Conservation (phyloP, 2,329 filamentous ascomycete species). For the Atkinsonella hypoxylon region DNA sequence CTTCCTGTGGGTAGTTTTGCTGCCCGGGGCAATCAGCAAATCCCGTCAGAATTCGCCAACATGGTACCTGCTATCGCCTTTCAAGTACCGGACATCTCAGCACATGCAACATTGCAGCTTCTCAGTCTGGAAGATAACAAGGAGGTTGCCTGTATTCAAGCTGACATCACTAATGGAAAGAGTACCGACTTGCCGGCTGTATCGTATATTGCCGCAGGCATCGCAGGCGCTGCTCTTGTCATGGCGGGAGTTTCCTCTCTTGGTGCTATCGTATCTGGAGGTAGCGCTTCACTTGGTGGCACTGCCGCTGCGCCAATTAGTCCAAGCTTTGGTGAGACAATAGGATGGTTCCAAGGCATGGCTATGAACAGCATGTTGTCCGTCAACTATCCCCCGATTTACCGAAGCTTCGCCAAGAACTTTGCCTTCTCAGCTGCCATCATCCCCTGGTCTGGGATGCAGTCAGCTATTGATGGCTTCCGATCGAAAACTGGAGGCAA, state of each 20-base stretch:
- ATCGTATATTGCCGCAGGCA: slow-evolving; percentile 69
- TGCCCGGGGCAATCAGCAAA: slow-evolving; percentile 57
- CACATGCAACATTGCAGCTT: slow-evolving; percentile 68
- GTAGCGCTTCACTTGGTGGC: slow-evolving; percentile 37
- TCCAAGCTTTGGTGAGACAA: slow-evolving; percentile 74
- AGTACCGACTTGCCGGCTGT: slow-evolving; percentile 64
- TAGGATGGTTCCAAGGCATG: slow-evolving; percentile 87
- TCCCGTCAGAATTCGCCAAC: slow-evolving; percentile 58
- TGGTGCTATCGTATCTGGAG: slow-evolving; percentile 38
- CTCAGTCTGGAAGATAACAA: slow-evolving; percentile 44
- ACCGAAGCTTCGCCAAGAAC: slow-evolving; percentile 82
- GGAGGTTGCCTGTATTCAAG: slow-evolving; percentile 71
- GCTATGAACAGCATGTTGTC: slow-evolving; percentile 95
- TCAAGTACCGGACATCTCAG: slow-evolving; percentile 78
- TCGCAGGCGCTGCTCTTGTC: slow-evolving; percentile 72
- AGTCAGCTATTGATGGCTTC: slow-evolving; percentile 75
- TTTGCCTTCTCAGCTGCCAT: slow-evolving; percentile 86
- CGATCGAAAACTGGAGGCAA: slow-evolving; percentile 74
- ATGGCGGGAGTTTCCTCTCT: slow-evolving; percentile 62
- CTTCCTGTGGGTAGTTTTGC: slow-evolving; percentile 65
- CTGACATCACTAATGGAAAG: slow-evolving; percentile 77
- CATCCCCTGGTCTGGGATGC: slow-evolving; percentile 70
- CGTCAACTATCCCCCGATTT: slow-evolving; percentile 75
- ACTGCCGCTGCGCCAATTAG: slow-evolving; percentile 54
- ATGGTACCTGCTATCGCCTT: slow-evolving; percentile 85